Base-by-base conservation (phyloP, 139 green algal genomes). In the Chlamydomonas sp. region DNA sequence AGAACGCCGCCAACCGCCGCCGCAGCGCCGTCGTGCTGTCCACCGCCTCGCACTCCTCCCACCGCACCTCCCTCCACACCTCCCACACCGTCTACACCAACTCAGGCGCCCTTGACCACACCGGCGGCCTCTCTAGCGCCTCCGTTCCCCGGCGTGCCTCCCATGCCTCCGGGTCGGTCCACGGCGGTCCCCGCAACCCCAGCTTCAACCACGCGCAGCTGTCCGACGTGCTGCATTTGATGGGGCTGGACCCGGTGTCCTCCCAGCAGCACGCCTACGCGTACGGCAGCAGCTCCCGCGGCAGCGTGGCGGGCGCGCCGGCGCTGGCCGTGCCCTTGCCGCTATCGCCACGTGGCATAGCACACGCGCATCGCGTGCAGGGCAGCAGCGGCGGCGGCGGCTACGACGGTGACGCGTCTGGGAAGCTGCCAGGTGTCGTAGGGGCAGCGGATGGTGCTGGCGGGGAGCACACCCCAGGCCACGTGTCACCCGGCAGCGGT, bases 31-130 rank as follows among this genome's bases (percentile, higher is more conserved):
- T 87, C 7, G 73, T 49, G 73, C 74, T 87, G 31, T 87, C 83
- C 20, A 76, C 83, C 83, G 4, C 61, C 59, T 87, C 83, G 10
- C 73, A 87, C 73, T 5, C 68, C 10, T 80, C 83, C 31, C 73
- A 87, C 74, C 67, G 15, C 71, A 74, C 82, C 72, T 80, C 83
- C 68, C 78, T 76, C 31, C 83, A 64, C 74, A 81, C 62, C 72
- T 80, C 83, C 31, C 71, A 59, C 71, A 5, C 3, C 71, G 20
- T 6, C 20, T 77, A 20, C 20, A 69, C 69, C 71, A 79, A 64
- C 69, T 72, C 69, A 71, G n/a, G 49, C n/a, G 82, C 71, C 12
- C 1, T 80, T 58, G 82, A 79, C 18, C 71, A 79, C 69, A 14
- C 67, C 18, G 72, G 71, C 5, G 20, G 31, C 31, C 31, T 72